Evolutionary conservation across 2,329 filamentous ascomycete species (phyloP).

Genomic region (Claviceps sp.): DNA sequence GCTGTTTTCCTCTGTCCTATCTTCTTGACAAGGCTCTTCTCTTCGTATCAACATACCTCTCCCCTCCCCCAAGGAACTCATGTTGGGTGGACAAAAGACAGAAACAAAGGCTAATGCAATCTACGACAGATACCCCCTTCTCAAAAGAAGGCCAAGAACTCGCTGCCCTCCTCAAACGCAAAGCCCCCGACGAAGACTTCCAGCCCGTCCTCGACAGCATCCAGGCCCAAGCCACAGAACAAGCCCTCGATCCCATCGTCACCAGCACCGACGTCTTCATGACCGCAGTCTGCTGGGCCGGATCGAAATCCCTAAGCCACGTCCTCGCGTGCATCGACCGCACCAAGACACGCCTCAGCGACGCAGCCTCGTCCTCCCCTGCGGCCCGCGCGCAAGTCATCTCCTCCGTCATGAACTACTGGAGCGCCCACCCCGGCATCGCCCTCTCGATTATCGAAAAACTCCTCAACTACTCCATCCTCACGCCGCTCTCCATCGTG

Average conservation of each 20-base stretch:
- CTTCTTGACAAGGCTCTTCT: not conserved
- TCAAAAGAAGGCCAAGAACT: constrained; percentile 74
- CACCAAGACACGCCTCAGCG: constrained; percentile 76
- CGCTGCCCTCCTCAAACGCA: constrained; percentile 64
- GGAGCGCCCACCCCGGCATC: constrained; percentile 82
- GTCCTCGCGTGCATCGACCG: constrained; percentile 92
- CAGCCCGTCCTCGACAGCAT: constrained; percentile 69
- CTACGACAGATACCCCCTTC: constrained; percentile 58
- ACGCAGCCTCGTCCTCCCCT: constrained; percentile 62
- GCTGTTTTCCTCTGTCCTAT: not conserved
- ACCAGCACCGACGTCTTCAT: constrained; percentile 89
- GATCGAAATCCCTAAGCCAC: constrained; percentile 91
- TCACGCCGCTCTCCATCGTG: constrained; percentile 72
- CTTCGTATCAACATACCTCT: not conserved
- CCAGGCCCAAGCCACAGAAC: constrained; percentile 60
- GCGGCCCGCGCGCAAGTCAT: constrained; percentile 78
- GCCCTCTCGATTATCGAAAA: constrained; percentile 92
- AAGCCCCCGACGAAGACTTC: constrained; percentile 77
- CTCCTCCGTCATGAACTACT: constrained; percentile 80
- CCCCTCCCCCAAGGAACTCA: not conserved
- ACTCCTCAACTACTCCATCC: constrained; percentile 90
- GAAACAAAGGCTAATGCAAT: too few species aligned
- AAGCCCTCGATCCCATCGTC: constrained; percentile 64
- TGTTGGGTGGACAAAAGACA: too few species aligned
- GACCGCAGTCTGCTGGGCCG: constrained; percentile 84